These are phyloP conservation scores for Parietaria judaica DNA, from an alignment of 306 rosid genomes.

Conservation along the genomic window DNA sequence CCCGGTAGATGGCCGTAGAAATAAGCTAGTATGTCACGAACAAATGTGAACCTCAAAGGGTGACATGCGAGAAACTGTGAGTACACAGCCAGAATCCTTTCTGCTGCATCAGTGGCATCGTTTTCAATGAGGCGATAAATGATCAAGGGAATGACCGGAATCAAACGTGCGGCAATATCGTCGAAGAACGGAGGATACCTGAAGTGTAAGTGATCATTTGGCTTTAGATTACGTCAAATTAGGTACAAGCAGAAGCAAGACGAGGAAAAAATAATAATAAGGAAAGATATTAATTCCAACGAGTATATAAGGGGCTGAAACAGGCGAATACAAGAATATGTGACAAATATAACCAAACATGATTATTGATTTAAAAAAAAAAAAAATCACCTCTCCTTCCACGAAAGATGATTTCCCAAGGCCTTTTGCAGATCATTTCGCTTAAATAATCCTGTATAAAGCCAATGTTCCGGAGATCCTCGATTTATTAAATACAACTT, in stretches of 20 bases:
- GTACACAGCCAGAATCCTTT: constrained; percentile 59
- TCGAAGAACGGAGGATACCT: constrained; percentile 93
- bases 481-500: constrained; percentile 49
- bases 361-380: constrained; percentile 3
- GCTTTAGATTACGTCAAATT: too few species aligned
- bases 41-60: constrained; percentile 90
- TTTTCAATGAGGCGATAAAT: constrained; percentile 88
- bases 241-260: too few species aligned
- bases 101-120: constrained; percentile 81
- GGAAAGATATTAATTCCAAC: too few species aligned
- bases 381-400: constrained; percentile 78
- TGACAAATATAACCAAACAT: not conserved
- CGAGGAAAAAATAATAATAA: too few species aligned
- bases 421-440: constrained; percentile 82
- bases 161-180: constrained; percentile 86
- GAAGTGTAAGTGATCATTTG: constrained; percentile 27
- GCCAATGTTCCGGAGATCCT: constrained; percentile 86
- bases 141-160: constrained; percentile 90
- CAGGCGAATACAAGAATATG: too few species aligned
- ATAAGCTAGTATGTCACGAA: constrained; percentile 95
- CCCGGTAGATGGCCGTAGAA: constrained; percentile 87
- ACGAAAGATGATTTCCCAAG: constrained; percentile 90
- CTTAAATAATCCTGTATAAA: constrained; percentile 48
- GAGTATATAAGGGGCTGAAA: too few species aligned
- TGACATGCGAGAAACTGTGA: constrained; percentile 60